Conservation (phyloP, 495 filamentous ascomycete genomes). For the Talaromyces ruber region DNA sequence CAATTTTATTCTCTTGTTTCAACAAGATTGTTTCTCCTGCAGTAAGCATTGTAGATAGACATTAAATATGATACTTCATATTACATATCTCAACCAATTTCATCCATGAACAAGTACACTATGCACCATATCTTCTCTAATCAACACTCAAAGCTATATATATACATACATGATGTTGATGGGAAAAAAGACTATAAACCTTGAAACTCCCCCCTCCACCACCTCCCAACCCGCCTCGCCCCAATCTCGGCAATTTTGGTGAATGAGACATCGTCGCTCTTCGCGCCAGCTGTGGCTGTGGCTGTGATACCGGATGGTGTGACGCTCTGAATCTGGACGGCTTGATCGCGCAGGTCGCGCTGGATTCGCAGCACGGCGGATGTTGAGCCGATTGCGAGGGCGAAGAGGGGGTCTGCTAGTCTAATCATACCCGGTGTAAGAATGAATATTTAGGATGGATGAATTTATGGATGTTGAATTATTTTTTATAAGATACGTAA, state of each 20-base stretch:
- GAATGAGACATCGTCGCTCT: slow-evolving; percentile 12
- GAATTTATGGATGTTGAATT: not conserved
- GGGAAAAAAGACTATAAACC: not conserved
- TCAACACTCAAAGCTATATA: no score
- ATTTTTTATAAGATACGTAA: no score
- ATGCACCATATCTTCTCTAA: no score
- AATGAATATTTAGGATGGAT: not conserved
- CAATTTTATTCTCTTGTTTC: not conserved
- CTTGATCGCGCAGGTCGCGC: slow-evolving; percentile 65
- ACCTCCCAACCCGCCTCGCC: slow-evolving; percentile 24
- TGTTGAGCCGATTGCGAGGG: slow-evolving; percentile 65
- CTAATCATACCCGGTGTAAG: no score
- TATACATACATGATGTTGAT: not conserved
- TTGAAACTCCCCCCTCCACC: slow-evolving; percentile 32
- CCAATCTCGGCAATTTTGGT: slow-evolving; percentile 22
- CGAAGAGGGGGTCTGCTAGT: slow-evolving; percentile 78
- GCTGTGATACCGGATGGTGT: not conserved
- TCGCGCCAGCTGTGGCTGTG: slow-evolving; percentile 16
- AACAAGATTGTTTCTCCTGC: no score
- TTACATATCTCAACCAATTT: not conserved
- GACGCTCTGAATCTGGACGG: slow-evolving; percentile 15
- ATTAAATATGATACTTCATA: no score
- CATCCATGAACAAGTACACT: not conserved
- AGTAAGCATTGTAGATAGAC: not conserved
- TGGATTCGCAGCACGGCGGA: slow-evolving; percentile 51